Percentiles rank a stretch among this genome's conserved stretches.
These are phyloP conservation scores for Torulaspora indica DNA, from an alignment of 805 yeast species.

Conservation along the genomic window DNA sequence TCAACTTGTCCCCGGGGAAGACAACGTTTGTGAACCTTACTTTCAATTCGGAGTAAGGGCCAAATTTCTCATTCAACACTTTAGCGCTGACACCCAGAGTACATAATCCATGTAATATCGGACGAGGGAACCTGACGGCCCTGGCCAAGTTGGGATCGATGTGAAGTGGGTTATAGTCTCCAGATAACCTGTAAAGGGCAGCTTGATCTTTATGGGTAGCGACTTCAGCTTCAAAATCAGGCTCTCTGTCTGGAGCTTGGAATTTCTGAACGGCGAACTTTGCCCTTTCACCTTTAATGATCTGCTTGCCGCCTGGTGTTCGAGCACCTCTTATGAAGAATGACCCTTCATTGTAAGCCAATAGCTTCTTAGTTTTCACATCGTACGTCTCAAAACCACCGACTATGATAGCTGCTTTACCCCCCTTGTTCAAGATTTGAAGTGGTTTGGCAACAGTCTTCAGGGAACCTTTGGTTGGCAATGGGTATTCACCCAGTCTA, in stretches of 20 bases:
- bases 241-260: constrained; percentile 54
- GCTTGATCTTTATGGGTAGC: constrained; percentile 71
- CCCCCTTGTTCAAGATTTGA: constrained; percentile 76
- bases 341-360: constrained; percentile 80
- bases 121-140: constrained; percentile 77
- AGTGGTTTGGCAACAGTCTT: constrained; percentile 62
- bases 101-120: constrained; percentile 91
- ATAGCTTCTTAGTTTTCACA: constrained; percentile 56
- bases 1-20: constrained; percentile 88
- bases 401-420: constrained; percentile 71
- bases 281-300: constrained; percentile 44
- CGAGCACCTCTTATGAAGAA: constrained; percentile 71
- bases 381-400: constrained; percentile 71
- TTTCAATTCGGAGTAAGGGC: constrained; percentile 77
- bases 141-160: constrained; percentile 88
- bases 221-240: constrained; percentile 61
- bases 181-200: constrained; percentile 83
- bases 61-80: constrained; percentile 71
- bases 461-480: constrained; percentile 66
- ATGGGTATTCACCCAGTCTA: constrained; percentile 67
- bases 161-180: constrained; percentile 93
- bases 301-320: constrained; percentile 50
- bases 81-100: constrained; percentile 79
- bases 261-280: constrained; percentile 61
- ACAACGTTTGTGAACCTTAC: constrained; percentile 88